phyloP scores from a whole-genome alignment of 106 monocot species.

The Apostasia shenzhenica region DNA sequence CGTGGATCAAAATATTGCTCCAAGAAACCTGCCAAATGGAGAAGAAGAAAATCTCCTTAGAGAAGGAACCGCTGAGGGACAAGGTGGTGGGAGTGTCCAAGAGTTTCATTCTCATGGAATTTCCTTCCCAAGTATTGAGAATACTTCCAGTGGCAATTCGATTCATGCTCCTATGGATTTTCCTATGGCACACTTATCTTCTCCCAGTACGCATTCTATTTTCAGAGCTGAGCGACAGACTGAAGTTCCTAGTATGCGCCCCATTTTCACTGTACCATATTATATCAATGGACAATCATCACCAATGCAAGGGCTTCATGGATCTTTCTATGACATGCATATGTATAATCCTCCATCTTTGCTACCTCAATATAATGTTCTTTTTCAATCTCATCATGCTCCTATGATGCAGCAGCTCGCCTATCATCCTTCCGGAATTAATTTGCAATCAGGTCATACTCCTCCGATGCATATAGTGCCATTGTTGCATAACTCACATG shows the following conservation, averaged over 20 bases:
- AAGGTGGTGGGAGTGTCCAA: not conserved
- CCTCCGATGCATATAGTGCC: slow-evolving; percentile 21
- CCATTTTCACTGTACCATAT: slow-evolving; percentile 31
- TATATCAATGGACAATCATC: slow-evolving; percentile 28
- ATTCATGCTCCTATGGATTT: slow-evolving; percentile 13
- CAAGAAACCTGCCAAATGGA: slow-evolving; percentile 1
- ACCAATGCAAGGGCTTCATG: slow-evolving; percentile 27
- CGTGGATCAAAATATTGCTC: slow-evolving; percentile 12
- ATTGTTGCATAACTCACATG: slow-evolving; percentile 14
- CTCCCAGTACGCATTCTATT: slow-evolving; percentile 19
- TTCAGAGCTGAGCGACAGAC: slow-evolving; percentile 17
- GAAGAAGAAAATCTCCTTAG: slow-evolving; percentile 15
- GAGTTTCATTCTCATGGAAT: slow-evolving; percentile 7
- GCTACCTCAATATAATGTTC: slow-evolving; percentile 30
- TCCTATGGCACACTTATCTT: slow-evolving; percentile 13
- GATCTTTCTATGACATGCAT: slow-evolving; percentile 14
- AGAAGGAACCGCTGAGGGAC: slow-evolving; percentile 1
- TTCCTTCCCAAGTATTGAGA: slow-evolving; percentile 18
- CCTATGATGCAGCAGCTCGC: slow-evolving; percentile 36
- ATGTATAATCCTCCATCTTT: slow-evolving; percentile 11
- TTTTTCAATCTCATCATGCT: slow-evolving; percentile 29
- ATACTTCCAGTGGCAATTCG: slow-evolving; percentile 4
- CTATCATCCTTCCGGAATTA: slow-evolving; percentile 26
- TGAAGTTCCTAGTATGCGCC: slow-evolving; percentile 20
- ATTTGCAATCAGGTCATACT: slow-evolving; percentile 29